These are phyloP conservation scores for Teratosphaeria zuluensis DNA, from an alignment of 2,329 filamentous ascomycete species.

Conservation along the genomic window DNA sequence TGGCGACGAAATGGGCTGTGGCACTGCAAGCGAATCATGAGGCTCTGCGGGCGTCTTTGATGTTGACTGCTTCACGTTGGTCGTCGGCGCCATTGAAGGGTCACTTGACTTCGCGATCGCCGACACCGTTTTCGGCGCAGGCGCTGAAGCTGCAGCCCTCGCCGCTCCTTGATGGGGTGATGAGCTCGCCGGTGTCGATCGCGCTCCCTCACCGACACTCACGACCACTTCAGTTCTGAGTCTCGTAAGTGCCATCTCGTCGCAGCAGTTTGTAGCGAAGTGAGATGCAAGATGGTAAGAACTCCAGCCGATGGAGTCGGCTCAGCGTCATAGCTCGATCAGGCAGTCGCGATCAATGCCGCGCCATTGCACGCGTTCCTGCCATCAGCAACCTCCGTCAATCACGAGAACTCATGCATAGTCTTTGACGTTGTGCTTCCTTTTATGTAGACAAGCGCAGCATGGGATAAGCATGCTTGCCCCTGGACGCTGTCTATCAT, in stretches of 20 bases:
- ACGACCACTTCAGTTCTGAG: neutral
- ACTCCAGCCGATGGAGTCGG: neutral
- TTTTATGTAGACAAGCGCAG: neutral
- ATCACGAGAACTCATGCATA: neutral
- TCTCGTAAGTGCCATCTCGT: neutral
- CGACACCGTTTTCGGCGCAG: neutral
- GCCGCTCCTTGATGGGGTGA: neutral
- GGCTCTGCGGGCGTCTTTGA: neutral
- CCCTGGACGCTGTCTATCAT: neutral
- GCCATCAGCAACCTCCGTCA: neutral
- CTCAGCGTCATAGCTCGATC: neutral
- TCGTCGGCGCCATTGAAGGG: neutral
- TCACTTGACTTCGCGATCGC: neutral
- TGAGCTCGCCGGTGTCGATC: neutral
- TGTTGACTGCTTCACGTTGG: neutral
- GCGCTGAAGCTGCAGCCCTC: neutral
- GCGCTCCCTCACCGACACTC: neutral
- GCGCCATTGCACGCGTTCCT: neutral
- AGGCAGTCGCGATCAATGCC: neutral
- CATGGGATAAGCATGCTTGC: neutral
- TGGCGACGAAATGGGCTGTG: neutral
- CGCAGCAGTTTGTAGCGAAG: neutral
- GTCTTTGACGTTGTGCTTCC: neutral
- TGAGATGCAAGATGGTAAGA: neutral
- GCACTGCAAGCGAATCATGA: neutral